These are phyloP conservation scores for Keithomyces neogunnii DNA, from an alignment of 2,329 filamentous ascomycete species.

Conservation along the genomic window DNA sequence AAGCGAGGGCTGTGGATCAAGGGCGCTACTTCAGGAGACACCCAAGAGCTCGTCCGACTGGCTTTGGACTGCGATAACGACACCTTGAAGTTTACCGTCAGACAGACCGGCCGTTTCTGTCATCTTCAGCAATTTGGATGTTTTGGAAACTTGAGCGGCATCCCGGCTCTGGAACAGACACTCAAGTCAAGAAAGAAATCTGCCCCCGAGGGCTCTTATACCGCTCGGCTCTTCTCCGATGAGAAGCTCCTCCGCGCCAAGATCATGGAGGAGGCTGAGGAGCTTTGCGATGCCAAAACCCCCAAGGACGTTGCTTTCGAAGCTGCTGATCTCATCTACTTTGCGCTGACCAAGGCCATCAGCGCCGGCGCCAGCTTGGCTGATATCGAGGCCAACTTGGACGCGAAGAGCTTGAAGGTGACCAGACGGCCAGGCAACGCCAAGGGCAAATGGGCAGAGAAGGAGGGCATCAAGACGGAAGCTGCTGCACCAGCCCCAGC, in stretches of 20 bases:
- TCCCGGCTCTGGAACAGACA: constrained; percentile 81
- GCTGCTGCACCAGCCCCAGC: constrained; percentile 26
- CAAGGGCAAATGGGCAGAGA: constrained; percentile 85
- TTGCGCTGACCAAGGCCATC: constrained; percentile 84
- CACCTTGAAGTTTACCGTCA: constrained; percentile 81
- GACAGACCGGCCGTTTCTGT: constrained; percentile 88
- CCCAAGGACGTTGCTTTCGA: constrained; percentile 86
- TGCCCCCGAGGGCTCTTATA: constrained; percentile 87
- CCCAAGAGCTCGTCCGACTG: constrained; percentile 78
- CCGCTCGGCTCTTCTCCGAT: constrained; percentile 84
- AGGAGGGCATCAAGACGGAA: constrained; percentile 56
- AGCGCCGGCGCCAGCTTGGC: constrained; percentile 75
- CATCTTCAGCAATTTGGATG: constrained; percentile 88
- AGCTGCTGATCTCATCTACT: constrained; percentile 92
- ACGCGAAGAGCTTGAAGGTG: constrained; percentile 91
- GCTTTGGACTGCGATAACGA: constrained; percentile 90
- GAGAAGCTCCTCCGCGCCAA: constrained; percentile 84
- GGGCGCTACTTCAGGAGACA: constrained; percentile 87
- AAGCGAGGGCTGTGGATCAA: constrained; percentile 97
- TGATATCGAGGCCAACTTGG: constrained; percentile 86
- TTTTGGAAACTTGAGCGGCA: constrained; percentile 76
- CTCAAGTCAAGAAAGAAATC: constrained; percentile 72
- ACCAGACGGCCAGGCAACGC: constrained; percentile 90
- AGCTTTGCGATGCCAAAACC: constrained; percentile 78
- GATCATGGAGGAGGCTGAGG: constrained; percentile 97